phyloP scores from a whole-genome alignment of 805 yeast genomes.

The Pichia deserticola region DNA sequence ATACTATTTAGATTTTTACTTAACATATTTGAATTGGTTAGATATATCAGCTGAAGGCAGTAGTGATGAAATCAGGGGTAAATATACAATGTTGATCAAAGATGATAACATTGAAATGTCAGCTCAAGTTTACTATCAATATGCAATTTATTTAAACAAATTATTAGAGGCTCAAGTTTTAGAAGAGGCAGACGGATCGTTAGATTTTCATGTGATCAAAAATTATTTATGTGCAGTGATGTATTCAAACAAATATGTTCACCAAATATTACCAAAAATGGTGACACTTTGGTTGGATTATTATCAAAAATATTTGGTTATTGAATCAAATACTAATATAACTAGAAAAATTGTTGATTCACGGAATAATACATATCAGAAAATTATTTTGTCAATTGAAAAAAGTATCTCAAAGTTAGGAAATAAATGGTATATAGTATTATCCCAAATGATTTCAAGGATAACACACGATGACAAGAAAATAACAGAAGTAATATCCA shows the following conservation, averaged over 20 bases:
- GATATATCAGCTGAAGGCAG: conserved; percentile 80
- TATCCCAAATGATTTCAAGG: conserved; percentile 81
- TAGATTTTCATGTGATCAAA: conserved; percentile 48
- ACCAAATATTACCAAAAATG: conserved; percentile 85
- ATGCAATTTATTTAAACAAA: conserved; percentile 75
- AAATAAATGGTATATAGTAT: conserved; percentile 70
- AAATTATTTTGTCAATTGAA: conserved; percentile 5
- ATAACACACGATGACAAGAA: conserved; percentile 53
- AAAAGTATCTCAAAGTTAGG: conserved; percentile 21
- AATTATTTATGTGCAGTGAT: conserved; percentile 53
- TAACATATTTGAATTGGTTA: conserved; percentile 82
- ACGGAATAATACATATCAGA: conserved; percentile 4
- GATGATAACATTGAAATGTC: conserved; percentile 33
- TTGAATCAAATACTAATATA: background rate
- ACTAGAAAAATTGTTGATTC: background rate
- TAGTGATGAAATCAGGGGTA: conserved; percentile 60
- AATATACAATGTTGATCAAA: conserved; percentile 53
- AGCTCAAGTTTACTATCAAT: conserved; percentile 65
- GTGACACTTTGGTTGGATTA: conserved; percentile 88
- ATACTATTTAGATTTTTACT: conserved; percentile 38
- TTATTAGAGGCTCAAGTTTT: conserved; percentile 55
- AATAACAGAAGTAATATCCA: conserved; percentile 48
- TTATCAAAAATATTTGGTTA: conserved; percentile 30
- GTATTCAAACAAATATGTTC: conserved; percentile 40
- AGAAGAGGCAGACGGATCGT: conserved; percentile 36